Evolutionary conservation across 2,329 filamentous ascomycete genomes (phyloP).

Genomic region (Neofusicoccum sp.): DNA sequence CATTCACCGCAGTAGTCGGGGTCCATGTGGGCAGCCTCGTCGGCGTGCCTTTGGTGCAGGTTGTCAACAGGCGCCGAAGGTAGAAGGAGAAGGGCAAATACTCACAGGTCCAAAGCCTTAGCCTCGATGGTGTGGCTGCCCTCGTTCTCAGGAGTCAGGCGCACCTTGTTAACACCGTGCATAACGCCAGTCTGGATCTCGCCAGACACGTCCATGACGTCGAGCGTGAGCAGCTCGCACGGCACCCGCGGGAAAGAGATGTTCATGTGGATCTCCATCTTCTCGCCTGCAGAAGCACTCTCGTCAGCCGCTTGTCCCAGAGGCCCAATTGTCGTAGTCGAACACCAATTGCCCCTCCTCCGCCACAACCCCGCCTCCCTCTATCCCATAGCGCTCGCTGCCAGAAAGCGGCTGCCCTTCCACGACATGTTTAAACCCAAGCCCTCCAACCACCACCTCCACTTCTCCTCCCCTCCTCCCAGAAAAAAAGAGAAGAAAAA

Average conservation of each 20-base stretch:
- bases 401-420: too few species aligned
- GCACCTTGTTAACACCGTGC: conserved; percentile 89
- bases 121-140: conserved; percentile 59
- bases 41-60: conserved; percentile 54
- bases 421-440: too few species aligned
- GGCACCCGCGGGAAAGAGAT: conserved; percentile 91
- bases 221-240: conserved; percentile 91
- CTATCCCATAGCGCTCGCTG: too few species aligned
- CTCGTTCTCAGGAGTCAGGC: conserved; percentile 68
- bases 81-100: not conserved
- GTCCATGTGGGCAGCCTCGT: conserved; percentile 74
- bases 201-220: conserved; percentile 98
- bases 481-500: not conserved
- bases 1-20: conserved; percentile 91
- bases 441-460: not conserved
- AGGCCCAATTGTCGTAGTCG: not conserved
- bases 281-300: conserved; percentile 64
- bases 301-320: too few species aligned
- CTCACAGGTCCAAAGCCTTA: conserved; percentile 40
- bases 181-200: conserved; percentile 94
- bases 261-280: conserved; percentile 99
- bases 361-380: not conserved
- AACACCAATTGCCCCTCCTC: not conserved
- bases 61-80: not conserved
- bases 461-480: not conserved